Percentiles rank a stretch among this genome's conserved stretches.
Evolutionary conservation across 139 green algal species (phyloP).

Genomic region (Chlamydomonas sphaeroides): DNA sequence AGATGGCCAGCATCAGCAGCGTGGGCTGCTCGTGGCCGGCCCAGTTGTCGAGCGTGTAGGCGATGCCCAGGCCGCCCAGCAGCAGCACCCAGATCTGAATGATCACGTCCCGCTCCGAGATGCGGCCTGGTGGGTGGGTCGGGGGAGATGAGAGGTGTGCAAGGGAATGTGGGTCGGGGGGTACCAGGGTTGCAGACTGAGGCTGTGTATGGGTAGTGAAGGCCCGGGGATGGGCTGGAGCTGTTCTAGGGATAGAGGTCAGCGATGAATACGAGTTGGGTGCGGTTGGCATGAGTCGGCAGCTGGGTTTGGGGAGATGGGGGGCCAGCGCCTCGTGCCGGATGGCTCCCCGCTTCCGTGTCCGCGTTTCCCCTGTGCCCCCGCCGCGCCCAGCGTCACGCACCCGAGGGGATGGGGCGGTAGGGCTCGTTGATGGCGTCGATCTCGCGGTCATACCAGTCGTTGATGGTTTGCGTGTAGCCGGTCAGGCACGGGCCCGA

Average conservation of each 20-base stretch:
- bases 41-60: slow-evolving; percentile 87
- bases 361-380: too few relatives aligned
- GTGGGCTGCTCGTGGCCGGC: slow-evolving; percentile 68
- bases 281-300: too few relatives aligned
- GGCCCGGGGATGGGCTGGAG: too few relatives aligned
- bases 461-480: slow-evolving; percentile 99
- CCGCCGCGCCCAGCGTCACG: neutral
- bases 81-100: slow-evolving; percentile 91
- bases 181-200: too few relatives aligned
- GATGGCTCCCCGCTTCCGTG: too few relatives aligned
- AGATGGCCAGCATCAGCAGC: slow-evolving; percentile 82
- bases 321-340: neutral
- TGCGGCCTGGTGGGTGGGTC: slow-evolving; percentile 69
- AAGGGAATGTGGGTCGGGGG: too few relatives aligned
- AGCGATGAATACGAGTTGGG: neutral
- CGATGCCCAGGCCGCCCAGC: slow-evolving; percentile 81
- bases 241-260: too few relatives aligned
- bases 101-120: slow-evolving; percentile 86
- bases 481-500: slow-evolving; percentile 95
- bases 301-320: too few relatives aligned
- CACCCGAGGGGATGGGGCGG: slow-evolving; percentile 96
- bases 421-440: slow-evolving; percentile 99
- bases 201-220: too few relatives aligned
- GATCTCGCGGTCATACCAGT: slow-evolving; percentile 98
- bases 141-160: too few relatives aligned